Evolutionary conservation across 768 basidiomycete species (phyloP), one percentile per base, ranked within the genome.

Genomic region (Macrolepiota albuminosa): DNA sequence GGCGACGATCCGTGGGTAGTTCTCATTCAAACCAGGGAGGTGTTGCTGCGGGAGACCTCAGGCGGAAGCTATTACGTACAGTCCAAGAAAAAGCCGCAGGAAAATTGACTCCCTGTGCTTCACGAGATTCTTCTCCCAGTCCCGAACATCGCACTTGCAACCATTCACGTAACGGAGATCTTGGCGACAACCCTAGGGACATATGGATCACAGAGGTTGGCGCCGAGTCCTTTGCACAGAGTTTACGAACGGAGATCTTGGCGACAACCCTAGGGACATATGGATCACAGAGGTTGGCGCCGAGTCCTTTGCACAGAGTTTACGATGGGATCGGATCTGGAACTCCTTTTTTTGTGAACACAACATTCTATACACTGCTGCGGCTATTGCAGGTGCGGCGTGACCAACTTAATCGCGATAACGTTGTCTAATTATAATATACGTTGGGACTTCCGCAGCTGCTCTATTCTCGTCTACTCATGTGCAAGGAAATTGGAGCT

Each of bases 331-430:
- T 53, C 71, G n/a, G 75, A 76, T 58, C 56, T 65, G 54, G 79
- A 74, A 56, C 76, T 49, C 82, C 88, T 9, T 92, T 98, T 73
- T 98, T 96, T 73, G 84, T 84, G 60, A 97, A 98, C 74, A 93
- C 92, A 50, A 89, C 93, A 24, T 92, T 94, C 70, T 99, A 98
- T 75, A 91, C 91, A 7, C 71, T 98, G 54, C 70, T 98, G 64
- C 87, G 97, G 53, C 76, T 96, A 55, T 71, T 98, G 53, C 94
- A 99, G 87, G 96, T 85, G 67, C n/a, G 60, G 73, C 68, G 64
- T 39, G 54, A 64, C 60, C 56, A 34, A 61, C 14, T 4, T 56
- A 16, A 18, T 51, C 11, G 31, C 54, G 56, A 61, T 63, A 24
- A 56, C 39, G 49, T 33, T 26, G 14, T 37, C 55, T 63, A 62